Base-by-base conservation (phyloP, 148 eudicot genomes). In the Fagopyrum homotropicum region DNA sequence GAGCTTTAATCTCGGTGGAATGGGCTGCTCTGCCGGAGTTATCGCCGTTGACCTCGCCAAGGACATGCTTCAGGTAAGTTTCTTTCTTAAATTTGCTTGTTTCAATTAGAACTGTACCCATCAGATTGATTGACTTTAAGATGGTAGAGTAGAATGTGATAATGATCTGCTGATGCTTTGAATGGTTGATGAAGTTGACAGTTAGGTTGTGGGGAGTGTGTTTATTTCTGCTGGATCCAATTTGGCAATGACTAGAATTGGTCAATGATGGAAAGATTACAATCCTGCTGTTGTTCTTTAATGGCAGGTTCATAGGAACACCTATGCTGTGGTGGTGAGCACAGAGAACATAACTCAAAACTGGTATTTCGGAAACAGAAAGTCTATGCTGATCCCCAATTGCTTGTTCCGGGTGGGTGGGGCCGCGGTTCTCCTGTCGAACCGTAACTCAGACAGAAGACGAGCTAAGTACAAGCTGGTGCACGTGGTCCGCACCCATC, bases 331-430 rank as follows among this genome's bases (percentile, higher is more conserved):
- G 2, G 85, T 89, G 1, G 88, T 89, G 2, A 86, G 89, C 74
- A 89, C 87, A 0, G 92, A 89, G 63, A 89, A 86, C 74, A 86
- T 89, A 9, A 89, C 90, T 0, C 87, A 86, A 19, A 86, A 89
- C 72, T 85, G 87, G 92, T 89, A 89, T 29, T 85, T 80, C 29
- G 88, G 92, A 59, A 89, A 85, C 66, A 83, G 83, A 56, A 89
- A 89, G 44, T 74, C 92, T 0, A 89, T 89, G 92, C 73, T 89
- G 19, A 86, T 89, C 69, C 88, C 92, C 14, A 89, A 89, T 45
- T 89, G 92, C 64, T 73, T 89, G 49, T 89, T 89, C 76, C 83
- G 92, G 0, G 90, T 89, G 4, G 92, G 92, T 4, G 88, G 92
- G 2, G 66, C 90, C 0, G 92, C 90, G 5, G 84, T 89, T 15